Evolutionary conservation across 768 basidiomycete species (phyloP), one percentile per base, ranked within the genome.

Genomic region (Leccinum boreale): DNA sequence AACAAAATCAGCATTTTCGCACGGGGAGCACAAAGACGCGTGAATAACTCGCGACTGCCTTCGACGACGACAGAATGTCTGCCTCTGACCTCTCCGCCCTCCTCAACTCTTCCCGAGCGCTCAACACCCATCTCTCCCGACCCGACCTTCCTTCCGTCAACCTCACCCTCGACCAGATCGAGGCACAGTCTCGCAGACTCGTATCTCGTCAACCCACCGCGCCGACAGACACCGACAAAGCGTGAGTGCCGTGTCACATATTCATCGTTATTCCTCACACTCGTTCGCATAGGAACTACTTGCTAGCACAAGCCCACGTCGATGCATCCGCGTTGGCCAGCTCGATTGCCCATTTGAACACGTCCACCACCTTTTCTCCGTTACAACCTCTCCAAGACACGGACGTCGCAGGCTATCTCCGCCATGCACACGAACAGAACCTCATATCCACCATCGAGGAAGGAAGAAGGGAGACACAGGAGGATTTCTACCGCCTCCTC

Each of bases 341-440:
- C 62, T 90, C 90, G 0, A 94, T 98, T 57, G 89, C 91, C 4
- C 85, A 90, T 61, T 75, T 94, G 60, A 90, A 94, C 67, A 85
- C 91, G 3, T 77, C 87, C 1, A 78, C 89, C 4, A 95, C 92
- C 0, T 96, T 94, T 70, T 85, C 89, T 23, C 92, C 93, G 0
- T 77, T 94, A n/a, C 91, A 93, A 67, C 90, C 92, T 5, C 80
- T 96, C n/a, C 88, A 90, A 66, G 94, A 97, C 75, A 94, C 91
- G 0, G 94, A 97, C 68, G 90, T 96, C 52, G 85, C 90, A 33
- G 92, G 92, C n/a, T 95, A 91, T 69, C 84, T 96, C 23, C 89
- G 92, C n/a, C 90, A 94, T 72, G 90, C 92, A 1, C 92, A 96
- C 66, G 94, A 98, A 68, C 94, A 95, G 70, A 92, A 91, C 61